Base-by-base conservation (phyloP, 2,329 filamentous ascomycete genomes). In the Thielaviopsis cerberus region DNA sequence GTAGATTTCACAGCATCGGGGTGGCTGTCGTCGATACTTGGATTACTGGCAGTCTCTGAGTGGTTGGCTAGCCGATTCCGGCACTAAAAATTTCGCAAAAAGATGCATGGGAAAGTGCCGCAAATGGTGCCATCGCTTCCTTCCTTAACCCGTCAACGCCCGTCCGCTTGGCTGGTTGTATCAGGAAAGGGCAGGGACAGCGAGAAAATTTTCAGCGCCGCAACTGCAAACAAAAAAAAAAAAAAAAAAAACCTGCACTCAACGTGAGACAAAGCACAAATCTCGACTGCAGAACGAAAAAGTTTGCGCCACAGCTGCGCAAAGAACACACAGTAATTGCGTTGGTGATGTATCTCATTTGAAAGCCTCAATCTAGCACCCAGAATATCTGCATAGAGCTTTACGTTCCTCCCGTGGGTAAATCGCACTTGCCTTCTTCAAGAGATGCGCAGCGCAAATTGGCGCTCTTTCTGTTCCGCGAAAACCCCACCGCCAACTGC, bases 101-200 rank as follows among this genome's bases (percentile, higher is more conserved):
- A 34, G 23, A 23, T n/a, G n/a, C n/a, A n/a, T n/a, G n/a, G 24
- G 7, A 34, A 30, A 17, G 11, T 53, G 52, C 41, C 15, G 41
- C n/a, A 48, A 48, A 53, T 53, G 52, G 52, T 54, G 52, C 52
- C 52, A 54, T 54, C 52, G 52, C 52, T 54, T 54, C 52, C 52
- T 54, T 54, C 25, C 25, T 54, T 54, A 20, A 20, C 52, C 52
- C 52, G 52, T 53, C 25, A 34, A 23, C 52, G 41, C 41, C 41
- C 41, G 41, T 22, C 41, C n/a, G n/a, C n/a, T n/a, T n/a, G n/a
- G n/a, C n/a, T n/a, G n/a, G n/a, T n/a, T 22, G n/a, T 48, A 6
- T 45, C 15, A 45, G 37, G 37, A 17, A 45, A 45, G 17, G 37
- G 15, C 17, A n/a, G 15, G 7, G 41, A 20, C 15, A 22, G n/a